Evolutionary conservation across 2,329 filamentous ascomycete species (phyloP).

Genomic region (Domatiomyces globalis): DNA sequence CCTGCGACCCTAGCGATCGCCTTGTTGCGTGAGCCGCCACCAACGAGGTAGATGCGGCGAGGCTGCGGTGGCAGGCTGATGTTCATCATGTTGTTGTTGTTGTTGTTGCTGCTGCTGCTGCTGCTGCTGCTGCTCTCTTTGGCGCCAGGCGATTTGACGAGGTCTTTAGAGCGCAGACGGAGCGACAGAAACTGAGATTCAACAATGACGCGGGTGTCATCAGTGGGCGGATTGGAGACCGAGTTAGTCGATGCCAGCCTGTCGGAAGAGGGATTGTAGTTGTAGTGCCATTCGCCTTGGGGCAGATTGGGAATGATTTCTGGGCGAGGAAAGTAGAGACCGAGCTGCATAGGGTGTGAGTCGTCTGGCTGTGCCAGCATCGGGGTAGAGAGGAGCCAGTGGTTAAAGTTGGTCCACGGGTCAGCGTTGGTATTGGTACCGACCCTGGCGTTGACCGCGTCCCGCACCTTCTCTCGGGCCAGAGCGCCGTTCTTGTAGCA

Average conservation of each 20-base stretch:
- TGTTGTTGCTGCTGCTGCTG: too few relatives aligned
- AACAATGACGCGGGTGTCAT: slow-evolving; percentile 75
- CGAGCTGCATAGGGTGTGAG: slow-evolving; percentile 57
- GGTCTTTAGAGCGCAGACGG: slow-evolving; percentile 64
- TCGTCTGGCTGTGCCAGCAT: slow-evolving; percentile 49
- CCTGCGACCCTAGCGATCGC: slow-evolving; percentile 76
- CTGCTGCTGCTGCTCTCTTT: too few relatives aligned
- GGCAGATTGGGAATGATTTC: slow-evolving; percentile 90
- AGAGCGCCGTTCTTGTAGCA: slow-evolving; percentile 98
- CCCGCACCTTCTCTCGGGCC: slow-evolving; percentile 77
- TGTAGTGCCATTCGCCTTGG: slow-evolving; percentile 76
- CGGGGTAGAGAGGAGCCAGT: slow-evolving; percentile 51
- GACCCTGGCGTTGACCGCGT: slow-evolving; percentile 50
- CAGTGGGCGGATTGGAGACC: slow-evolving; percentile 42
- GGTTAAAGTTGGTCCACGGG: slow-evolving; percentile 71
- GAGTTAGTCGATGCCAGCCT: slow-evolving; percentile 39
- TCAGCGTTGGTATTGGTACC: slow-evolving; percentile 33
- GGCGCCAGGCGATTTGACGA: slow-evolving; percentile 47
- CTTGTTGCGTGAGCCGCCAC: slow-evolving; percentile 76
- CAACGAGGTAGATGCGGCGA: slow-evolving; percentile 81
- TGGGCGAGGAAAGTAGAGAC: slow-evolving; percentile 86
- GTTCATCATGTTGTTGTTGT: too few relatives aligned
- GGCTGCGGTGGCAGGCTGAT: slow-evolving; percentile 61
- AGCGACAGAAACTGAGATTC: slow-evolving; percentile 92
- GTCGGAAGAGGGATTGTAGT: slow-evolving; percentile 37